Percentiles rank a stretch among this genome's conserved stretches.
Evolutionary conservation across 2,329 filamentous ascomycete species (phyloP).

Genomic region (Sporothrix mexicana): DNA sequence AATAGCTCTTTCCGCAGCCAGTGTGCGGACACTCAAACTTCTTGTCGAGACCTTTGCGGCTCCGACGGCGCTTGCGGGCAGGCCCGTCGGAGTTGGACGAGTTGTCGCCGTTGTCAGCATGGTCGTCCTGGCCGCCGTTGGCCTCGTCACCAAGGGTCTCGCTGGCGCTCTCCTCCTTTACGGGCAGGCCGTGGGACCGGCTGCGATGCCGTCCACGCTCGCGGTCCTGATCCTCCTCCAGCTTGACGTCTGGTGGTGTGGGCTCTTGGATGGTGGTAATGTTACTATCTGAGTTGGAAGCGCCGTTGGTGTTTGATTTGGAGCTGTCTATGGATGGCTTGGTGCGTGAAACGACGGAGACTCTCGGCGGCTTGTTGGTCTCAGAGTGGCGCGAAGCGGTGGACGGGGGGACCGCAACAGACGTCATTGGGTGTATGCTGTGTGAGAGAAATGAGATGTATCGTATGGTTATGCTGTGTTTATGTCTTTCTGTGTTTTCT

Average conservation of each 20-base stretch:
- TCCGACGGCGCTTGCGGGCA: conserved; percentile 67
- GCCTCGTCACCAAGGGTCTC: conserved; percentile 52
- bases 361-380: conserved; percentile 42
- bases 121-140: conserved; percentile 42
- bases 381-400: conserved; percentile 46
- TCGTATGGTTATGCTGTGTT: not conserved
- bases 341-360: conserved; percentile 48
- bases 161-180: conserved; percentile 48
- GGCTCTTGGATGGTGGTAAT: conserved; percentile 49
- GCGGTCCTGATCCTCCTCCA: conserved; percentile 44
- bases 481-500: not conserved
- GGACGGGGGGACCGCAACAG: conserved; percentile 43
- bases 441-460: not conserved
- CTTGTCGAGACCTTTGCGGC: conserved; percentile 79
- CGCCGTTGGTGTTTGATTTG: not conserved
- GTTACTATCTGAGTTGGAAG: no score
- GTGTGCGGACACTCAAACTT: conserved; percentile 83
- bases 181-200: conserved; percentile 46
- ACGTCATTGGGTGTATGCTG: conserved; percentile 46
- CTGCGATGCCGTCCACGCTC: conserved; percentile 52
- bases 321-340: conserved; percentile 41
- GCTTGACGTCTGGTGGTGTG: conserved; percentile 50
- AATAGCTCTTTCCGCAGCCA: conserved; percentile 95
- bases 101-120: conserved; percentile 50
- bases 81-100: conserved; percentile 62